Conservation (phyloP, 257 asterid species). For the Solanum chmielewskii region DNA sequence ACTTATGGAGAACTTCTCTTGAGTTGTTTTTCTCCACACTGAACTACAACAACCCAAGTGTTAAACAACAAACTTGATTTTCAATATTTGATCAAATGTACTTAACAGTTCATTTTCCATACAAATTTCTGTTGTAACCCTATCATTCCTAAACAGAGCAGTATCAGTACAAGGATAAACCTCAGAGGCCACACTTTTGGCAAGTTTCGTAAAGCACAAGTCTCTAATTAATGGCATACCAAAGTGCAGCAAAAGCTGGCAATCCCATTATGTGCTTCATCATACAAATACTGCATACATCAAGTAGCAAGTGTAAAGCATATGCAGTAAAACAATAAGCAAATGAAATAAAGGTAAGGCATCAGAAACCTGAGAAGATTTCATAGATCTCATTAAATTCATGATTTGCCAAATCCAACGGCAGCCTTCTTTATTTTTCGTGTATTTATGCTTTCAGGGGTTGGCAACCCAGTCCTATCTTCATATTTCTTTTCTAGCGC, state of each 20-base stretch:
- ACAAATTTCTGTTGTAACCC: neutral
- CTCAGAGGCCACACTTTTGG: neutral
- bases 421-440: constrained; percentile 47
- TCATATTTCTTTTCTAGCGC: constrained; percentile 77
- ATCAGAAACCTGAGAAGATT: neutral
- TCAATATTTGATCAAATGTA: neutral
- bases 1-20: neutral
- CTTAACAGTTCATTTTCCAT: neutral
- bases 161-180: neutral
- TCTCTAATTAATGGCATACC: neutral
- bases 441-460: constrained; percentile 66
- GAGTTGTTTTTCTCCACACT: neutral
- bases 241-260: neutral
- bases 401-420: constrained; percentile 73
- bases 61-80: neutral
- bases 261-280: neutral
- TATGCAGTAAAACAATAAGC: constrained; percentile 4
- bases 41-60: neutral
- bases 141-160: neutral
- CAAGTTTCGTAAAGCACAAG: neutral
- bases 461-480: constrained; percentile 62
- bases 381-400: neutral
- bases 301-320: neutral
- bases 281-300: neutral
- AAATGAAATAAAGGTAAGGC: neutral